Evolutionary conservation across 2,329 filamentous ascomycete species (phyloP), one percentile per base, ranked within the genome.

Genomic region (Epichloe festucae): DNA sequence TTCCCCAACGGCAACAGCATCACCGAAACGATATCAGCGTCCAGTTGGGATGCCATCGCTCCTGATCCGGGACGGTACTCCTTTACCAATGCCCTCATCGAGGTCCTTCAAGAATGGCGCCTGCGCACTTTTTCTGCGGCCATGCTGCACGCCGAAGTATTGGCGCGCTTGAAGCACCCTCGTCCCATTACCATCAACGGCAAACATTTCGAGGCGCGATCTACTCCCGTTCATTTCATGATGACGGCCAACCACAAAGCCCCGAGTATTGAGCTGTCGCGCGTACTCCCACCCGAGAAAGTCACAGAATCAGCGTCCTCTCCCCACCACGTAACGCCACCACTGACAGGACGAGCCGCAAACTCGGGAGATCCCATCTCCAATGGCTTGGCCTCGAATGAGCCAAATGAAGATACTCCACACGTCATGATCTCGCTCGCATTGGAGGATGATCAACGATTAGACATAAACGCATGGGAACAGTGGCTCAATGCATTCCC

Each of bases 401-500:
- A 76, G 50, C 77, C 77, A 2, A 76, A 73, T 49, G 75, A 79
- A 56, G 71, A 78, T 50, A 70, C 73, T 3, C 78, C 78, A 3
- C 78, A 81, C 56, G 77, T 81, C 41, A 78, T 81, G 73, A 78
- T 81, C 34, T 80, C 77, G 0, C 61, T 81, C 5, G 76, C 78
- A 0, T 65, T 82, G 1, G 78, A 81, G 57, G 76, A 78, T 11
- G 71, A 81, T 49, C 77, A 80, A 55, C 66, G 68, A 14, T 62
- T 80, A 1, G 77, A 81, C 46, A 65, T 82, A n/a, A 72, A 75
- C 52, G 75, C 76, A 4, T 81, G 78, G 77, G 73, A 80, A 58
- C 70, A 73, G 51, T 81, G 78, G 77, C 67, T 81, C 3, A 64
- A 68, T 31, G 71, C 68, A 17, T 79, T 81, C 54, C 78, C 78